A percentile compares a stretch with the other conserved stretches of the same genome.
Evolutionary conservation across 345 rosid genomes (phyloP).

Genomic region (Salix caprea): DNA sequence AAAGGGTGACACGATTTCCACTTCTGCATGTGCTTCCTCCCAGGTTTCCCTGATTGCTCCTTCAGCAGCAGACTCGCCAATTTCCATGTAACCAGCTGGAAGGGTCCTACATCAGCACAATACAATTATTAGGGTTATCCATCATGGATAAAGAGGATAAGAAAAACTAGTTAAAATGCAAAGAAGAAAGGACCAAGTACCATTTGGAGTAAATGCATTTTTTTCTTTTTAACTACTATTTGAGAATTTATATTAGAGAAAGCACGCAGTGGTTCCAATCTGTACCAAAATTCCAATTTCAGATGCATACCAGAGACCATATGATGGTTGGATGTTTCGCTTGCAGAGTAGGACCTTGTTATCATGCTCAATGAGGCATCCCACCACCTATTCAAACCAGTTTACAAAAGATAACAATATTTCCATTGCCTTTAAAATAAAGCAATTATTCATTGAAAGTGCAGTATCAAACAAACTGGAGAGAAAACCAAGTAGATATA

Average conservation of each 20-base stretch:
- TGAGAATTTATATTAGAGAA: background rate
- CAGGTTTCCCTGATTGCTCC: slow-evolving; percentile 94
- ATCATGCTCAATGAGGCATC: slow-evolving; percentile 91
- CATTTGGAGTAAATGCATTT: background rate
- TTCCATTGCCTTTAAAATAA: background rate
- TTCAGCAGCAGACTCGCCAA: slow-evolving; percentile 93
- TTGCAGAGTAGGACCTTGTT: slow-evolving; percentile 88
- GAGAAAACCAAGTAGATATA: background rate
- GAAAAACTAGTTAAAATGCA: background rate
- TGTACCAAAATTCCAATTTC: background rate
- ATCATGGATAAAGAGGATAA: background rate
- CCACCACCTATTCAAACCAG: slow-evolving; percentile 61
- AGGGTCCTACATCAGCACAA: slow-evolving; percentile 66
- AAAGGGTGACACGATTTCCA: slow-evolving; percentile 84
- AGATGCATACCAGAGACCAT: slow-evolving; percentile 64
- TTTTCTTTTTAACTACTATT: background rate
- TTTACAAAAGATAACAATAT: slow-evolving; percentile 7
- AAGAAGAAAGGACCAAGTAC: slow-evolving; percentile 10
- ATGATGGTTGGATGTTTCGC: slow-evolving; percentile 92
- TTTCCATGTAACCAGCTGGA: slow-evolving; percentile 97
- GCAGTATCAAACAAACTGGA: background rate
- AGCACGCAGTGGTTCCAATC: background rate
- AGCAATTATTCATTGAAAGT: background rate
- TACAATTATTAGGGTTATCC: slow-evolving; percentile 7
- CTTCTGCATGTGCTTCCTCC: slow-evolving; percentile 96